Conservation (phyloP, 805 yeast genomes). For the Ogataea angusta region DNA sequence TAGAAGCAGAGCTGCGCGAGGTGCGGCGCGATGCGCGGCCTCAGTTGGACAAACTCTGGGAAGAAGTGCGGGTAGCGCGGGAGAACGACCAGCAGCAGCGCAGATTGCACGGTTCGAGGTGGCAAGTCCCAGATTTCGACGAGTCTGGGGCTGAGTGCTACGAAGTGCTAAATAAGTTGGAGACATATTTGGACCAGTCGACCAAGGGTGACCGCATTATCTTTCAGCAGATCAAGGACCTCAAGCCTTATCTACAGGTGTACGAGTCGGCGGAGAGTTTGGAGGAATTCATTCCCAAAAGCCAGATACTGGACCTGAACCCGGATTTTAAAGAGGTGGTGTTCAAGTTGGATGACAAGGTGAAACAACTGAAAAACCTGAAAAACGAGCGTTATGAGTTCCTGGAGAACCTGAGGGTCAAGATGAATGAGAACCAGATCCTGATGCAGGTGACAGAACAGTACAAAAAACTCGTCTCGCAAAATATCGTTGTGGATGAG, state of each 20-base stretch:
- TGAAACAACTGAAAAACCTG: conserved; percentile 32
- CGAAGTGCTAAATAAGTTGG: conserved; percentile 42
- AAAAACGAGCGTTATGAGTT: conserved; percentile 39
- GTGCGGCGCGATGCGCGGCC: conserved; percentile 40
- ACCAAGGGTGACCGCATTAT: conserved; percentile 58
- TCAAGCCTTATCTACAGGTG: conserved; percentile 44
- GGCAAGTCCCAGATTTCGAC: conserved; percentile 50
- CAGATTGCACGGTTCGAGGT: conserved; percentile 49
- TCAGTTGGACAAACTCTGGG: conserved; percentile 44
- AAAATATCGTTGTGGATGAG: conserved; percentile 35
- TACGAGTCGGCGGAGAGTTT: conserved; percentile 33
- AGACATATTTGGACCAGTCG: conserved; percentile 54
- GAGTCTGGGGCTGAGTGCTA: conserved; percentile 41
- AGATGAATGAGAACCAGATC: conserved; percentile 45
- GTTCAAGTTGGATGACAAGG: conserved; percentile 34
- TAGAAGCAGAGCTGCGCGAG: conserved; percentile 44
- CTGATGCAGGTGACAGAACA: conserved; percentile 47
- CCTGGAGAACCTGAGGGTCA: conserved; percentile 41
- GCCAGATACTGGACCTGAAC: conserved; percentile 34
- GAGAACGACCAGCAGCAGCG: conserved; percentile 54
- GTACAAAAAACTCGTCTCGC: conserved; percentile 29
- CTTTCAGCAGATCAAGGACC: conserved; percentile 41
- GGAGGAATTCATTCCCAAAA: conserved; percentile 38
- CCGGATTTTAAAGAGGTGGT: conserved; percentile 32
- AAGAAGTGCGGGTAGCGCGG: conserved; percentile 46